Base-by-base conservation (phyloP, 441 rosid genomes). In the Syzygium malaccense region DNA sequence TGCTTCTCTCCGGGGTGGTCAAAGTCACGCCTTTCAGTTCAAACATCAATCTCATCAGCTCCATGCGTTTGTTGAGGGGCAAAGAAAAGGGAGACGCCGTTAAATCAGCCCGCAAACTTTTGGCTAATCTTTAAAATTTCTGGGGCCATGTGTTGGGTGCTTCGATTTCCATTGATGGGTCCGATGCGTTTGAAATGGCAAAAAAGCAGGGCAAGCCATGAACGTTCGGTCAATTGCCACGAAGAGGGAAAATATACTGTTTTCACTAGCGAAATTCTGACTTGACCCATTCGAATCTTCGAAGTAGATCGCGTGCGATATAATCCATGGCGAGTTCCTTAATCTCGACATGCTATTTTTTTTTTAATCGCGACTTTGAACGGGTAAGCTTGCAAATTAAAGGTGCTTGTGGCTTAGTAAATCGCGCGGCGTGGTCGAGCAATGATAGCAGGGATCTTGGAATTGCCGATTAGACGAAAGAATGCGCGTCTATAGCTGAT, bases 91-190 rank as follows among this genome's bases (percentile, higher is more conserved):
- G 5, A 28, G 83, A 71, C 4, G 83, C 26, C n/a, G 83, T 37
- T 71, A 37, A 71, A 71, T 71, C 51, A 90, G 88, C 62, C 88
- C 87, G 92, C 86, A 58, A 86, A 87, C 88, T 88, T 87, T 86
- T 89, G 93, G 89, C 87, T 88, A 90, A 87, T 84, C 86, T 89
- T 87, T 19, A 87, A 89, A 86, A 56, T 64, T 79, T 86, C 88
- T 20, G 88, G 93, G 94, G 64, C 92, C 91, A 58, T 85, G 88
- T 88, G 92, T 86, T 90, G 91, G 92, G 85, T 80, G 87, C 89
- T 86, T 87, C n/a, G 45, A 88, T 91, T 91, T 88, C 92, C 90
- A 88, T 89, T 88, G 89, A 89, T 91, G 94, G 94, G 92, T 86
- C 96, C 93, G 51, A 68, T 60, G 45, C 41, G 83, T 71, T 71